phyloP scores from a whole-genome alignment of 192 early-diverging fungal genomes.

The Rhizophagus prolifer region DNA sequence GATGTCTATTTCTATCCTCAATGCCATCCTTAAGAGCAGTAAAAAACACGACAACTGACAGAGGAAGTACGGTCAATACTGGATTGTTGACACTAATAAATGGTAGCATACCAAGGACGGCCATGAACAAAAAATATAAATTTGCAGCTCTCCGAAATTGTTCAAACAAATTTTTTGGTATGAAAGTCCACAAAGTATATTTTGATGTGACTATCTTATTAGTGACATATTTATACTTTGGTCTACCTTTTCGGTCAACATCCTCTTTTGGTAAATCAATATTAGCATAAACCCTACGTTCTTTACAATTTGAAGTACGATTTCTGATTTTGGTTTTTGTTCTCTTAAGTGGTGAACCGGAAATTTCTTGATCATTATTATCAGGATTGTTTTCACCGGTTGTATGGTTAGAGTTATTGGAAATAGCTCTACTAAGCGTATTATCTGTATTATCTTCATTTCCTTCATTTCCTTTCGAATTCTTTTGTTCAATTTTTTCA shows the following conservation, averaged over 20 bases:
- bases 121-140: slow-evolving; percentile 85
- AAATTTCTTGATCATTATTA: not conserved
- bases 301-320: slow-evolving; percentile 44
- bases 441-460: no score
- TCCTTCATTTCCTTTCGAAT: no score
- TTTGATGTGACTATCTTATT: slow-evolving; percentile 91
- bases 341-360: slow-evolving; percentile 30
- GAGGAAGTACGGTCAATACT: slow-evolving; percentile 76
- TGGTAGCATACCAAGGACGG: slow-evolving; percentile 80
- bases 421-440: not conserved
- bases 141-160: slow-evolving; percentile 86
- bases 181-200: slow-evolving; percentile 81
- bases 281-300: slow-evolving; percentile 65
- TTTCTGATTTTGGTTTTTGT: slow-evolving; percentile 49
- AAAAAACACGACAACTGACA: slow-evolving; percentile 77
- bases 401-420: not conserved
- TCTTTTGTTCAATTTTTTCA: not conserved
- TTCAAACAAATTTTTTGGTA: slow-evolving; percentile 90
- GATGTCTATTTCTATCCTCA: slow-evolving; percentile 87
- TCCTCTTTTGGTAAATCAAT: slow-evolving; percentile 54
- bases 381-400: slow-evolving; percentile 3
- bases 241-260: slow-evolving; percentile 51
- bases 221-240: slow-evolving; percentile 58
- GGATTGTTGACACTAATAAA: slow-evolving; percentile 79
- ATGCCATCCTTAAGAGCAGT: slow-evolving; percentile 85